These are phyloP conservation scores for Ceratobasidium sp. DNA, from an alignment of 1,284 basidiomycete species.

Conservation along the genomic window DNA sequence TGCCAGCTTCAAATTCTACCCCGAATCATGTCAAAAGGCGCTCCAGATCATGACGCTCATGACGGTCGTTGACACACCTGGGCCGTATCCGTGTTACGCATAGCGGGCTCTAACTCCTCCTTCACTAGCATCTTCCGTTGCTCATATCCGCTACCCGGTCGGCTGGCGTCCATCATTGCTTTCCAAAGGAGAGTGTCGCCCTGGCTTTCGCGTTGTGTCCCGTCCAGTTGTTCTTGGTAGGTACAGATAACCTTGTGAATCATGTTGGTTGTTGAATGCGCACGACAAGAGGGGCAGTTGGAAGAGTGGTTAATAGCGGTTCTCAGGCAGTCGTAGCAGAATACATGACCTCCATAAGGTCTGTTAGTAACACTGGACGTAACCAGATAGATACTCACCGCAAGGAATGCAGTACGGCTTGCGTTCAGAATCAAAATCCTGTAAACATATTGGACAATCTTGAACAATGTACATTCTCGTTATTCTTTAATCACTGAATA, in stretches of 20 bases:
- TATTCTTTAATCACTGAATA: too few relatives aligned
- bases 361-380: background rate
- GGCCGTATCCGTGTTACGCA: background rate
- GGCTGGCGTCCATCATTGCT: background rate
- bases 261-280: background rate
- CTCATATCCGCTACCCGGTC: background rate
- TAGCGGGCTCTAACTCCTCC: background rate
- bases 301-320: background rate
- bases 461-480: slow-evolving; percentile 10
- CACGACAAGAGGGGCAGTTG: slow-evolving; percentile 17
- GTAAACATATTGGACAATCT: slow-evolving; percentile 15
- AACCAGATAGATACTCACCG: background rate
- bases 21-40: background rate
- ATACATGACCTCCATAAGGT: slow-evolving; percentile 18
- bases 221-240: background rate
- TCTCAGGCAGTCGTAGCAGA: slow-evolving; percentile 13
- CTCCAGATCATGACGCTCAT: too few relatives aligned
- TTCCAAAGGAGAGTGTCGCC: background rate
- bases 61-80: slow-evolving; percentile 1
- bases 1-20: slow-evolving; percentile 4
- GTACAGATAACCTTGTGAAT: slow-evolving; percentile 24
- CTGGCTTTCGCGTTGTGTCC: background rate
- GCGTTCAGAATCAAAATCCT: slow-evolving; percentile 10
- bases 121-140: slow-evolving; percentile 13
- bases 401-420: slow-evolving; percentile 12